Percentiles rank a stretch among this genome's conserved stretches.
phyloP scores from a whole-genome alignment of 352 stramenopile species.

The Phytophthora niederhauseri region DNA sequence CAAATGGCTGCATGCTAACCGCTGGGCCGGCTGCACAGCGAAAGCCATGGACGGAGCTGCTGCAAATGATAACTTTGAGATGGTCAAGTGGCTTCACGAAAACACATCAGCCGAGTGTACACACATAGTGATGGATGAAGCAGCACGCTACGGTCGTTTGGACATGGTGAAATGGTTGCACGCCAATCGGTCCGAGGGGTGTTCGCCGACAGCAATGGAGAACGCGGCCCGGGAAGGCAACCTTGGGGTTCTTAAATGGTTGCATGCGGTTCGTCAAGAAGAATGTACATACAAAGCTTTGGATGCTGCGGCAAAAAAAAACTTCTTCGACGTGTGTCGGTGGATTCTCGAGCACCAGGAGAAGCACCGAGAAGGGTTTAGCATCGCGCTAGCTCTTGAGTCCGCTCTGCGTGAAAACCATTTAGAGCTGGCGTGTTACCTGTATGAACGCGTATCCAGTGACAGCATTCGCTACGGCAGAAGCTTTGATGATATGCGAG shows the following conservation, averaged over 20 bases:
- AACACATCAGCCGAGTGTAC: background rate
- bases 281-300: background rate
- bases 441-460: background rate
- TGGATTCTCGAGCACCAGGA: background rate
- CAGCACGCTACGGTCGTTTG: constrained; percentile 1
- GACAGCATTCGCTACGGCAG: background rate
- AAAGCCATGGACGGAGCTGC: constrained; percentile 2
- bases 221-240: background rate
- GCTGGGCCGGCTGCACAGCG: background rate
- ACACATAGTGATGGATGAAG: background rate
- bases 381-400: background rate
- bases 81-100: constrained; percentile 2
- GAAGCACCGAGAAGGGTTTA: background rate
- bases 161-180: background rate
- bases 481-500: background rate
- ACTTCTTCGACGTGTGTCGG: background rate
- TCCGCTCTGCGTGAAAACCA: background rate
- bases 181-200: background rate
- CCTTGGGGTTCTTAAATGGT: background rate
- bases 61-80: background rate
- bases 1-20: background rate
- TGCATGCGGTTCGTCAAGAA: background rate
- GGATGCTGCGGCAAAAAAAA: background rate
- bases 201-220: background rate
- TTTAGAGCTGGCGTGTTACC: constrained; percentile 1